Evolutionary conservation across 2,329 filamentous ascomycete species (phyloP), one percentile per base, ranked within the genome.

Genomic region (Xylaria multiplex): DNA sequence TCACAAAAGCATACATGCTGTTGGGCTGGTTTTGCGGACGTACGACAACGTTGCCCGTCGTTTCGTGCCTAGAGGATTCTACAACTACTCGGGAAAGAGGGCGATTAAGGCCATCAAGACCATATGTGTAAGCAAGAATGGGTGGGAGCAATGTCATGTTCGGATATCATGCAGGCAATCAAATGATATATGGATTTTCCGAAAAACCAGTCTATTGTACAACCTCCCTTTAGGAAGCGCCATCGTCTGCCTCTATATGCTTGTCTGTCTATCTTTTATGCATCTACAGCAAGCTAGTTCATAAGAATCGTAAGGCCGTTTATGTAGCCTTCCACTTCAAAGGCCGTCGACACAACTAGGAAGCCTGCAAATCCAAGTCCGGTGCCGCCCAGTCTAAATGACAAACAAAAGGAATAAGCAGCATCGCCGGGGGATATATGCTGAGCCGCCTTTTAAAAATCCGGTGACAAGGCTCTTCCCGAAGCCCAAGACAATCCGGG

Each of bases 171-270:
- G 19, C 19, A 30, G n/a, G 19, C 30, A 46, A 43, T 22, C 45
- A 6, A 4, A 55, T 40, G 11, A 6, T 42, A 27, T 13, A 35
- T 57, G 43, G 65, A 60, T 49, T 56, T 66, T 40, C 37, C 55
- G 35, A 66, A 68, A 27, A 74, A 70, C 70, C 65, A 72, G 74
- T 77, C 68, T 77, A 77, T 77, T 75, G 70, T 77, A 77, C 75
- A 77, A 72, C 71, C 68, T 24, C 69, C 71, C 67, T 14, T 67
- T 52, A 56, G 69, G 70, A 72, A 73, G 71, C 71, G 66, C 68
- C 68, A 63, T 68, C 66, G 65, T 72, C 57, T 73, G 73, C 69
- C 69, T 76, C 72, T 75, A 75, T 71, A 73, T 73, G 68, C 69
- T 65, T 67, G 55, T 69, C 64, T 66, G 63, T 75, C 70, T 75